Conservation (phyloP, 805 yeast species). For the Allodekkera sacchari region DNA sequence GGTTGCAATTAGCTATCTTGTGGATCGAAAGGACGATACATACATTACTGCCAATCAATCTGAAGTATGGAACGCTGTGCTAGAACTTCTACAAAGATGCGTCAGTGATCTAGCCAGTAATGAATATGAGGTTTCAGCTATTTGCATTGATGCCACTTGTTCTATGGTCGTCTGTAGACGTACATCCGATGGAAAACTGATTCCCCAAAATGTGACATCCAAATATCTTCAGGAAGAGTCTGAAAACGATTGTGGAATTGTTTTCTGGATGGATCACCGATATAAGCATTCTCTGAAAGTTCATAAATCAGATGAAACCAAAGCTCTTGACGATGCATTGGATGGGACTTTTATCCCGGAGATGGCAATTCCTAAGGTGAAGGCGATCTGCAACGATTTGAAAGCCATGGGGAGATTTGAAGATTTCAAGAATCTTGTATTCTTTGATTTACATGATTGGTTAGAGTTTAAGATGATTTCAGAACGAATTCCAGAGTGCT, state of each 20-base stretch:
- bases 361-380: conserved; percentile 49
- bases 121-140: not conserved
- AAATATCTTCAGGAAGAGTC: not conserved
- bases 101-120: not conserved
- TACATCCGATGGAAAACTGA: not conserved
- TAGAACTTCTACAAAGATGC: not conserved
- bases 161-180: conserved; percentile 2
- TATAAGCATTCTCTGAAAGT: not conserved
- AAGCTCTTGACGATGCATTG: conserved; percentile 4
- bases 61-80: conserved; percentile 2
- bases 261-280: conserved; percentile 5
- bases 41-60: conserved; percentile 2
- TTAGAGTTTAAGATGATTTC: conserved; percentile 22
- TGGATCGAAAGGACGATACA: not conserved
- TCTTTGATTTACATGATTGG: conserved; percentile 47
- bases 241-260: conserved; percentile 1
- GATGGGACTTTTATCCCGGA: conserved; percentile 37
- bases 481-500: conserved; percentile 9
- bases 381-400: conserved; percentile 26
- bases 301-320: not conserved
- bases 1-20: conserved; percentile 16
- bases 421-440: conserved; percentile 18
- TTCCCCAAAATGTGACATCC: not conserved
- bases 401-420: too few relatives aligned
- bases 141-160: conserved; percentile 5